Evolutionary conservation across 768 basidiomycete species (phyloP), one percentile per base, ranked within the genome.

Genomic region (Pleurotus tuoliensis): DNA sequence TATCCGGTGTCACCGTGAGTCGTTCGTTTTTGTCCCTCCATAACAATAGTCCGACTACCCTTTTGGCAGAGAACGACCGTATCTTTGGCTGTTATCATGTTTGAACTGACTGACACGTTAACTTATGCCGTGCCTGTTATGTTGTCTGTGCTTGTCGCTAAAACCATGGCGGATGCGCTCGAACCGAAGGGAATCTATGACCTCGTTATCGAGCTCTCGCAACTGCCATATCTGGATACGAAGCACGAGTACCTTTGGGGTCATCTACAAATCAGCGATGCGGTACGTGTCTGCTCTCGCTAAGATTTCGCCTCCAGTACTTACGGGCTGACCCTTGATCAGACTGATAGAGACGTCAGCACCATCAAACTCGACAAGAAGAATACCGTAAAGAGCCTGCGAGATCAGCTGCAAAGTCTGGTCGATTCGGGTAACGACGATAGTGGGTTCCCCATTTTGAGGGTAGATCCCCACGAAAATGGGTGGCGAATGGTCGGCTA

Each of bases 101-200:
- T 98, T 66, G 96, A 98, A 66, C 76, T 98, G 41, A 96, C 96
- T 3, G 90, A 92, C 61, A 93, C 93, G 1, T 74, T 99, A 61
- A 94, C 91, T 2, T 98, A 98, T 71, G 88, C 85, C 11, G 89
- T 92, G 5, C 93, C 93, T 13, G 84, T 94, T 57, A 94, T 94
- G 92, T 71, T 95, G 43, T 76, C 85, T 13, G 83, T 99, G 13
- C 81, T 98, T 18, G 88, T 94, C 15, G 92, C 92, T 20, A 96
- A 95, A 75, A 93, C 91, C 0, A 83, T 92, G 0, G 93, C 92
- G 6, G 93, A 95, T 67, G 85, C 86, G 1, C 69, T 97, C 56
- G 90, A 95, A 67, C 91, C 91, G 2, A 93, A 94, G 66, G 94
- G 94, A 7, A 98, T 99, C 55, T 99, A 98, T 66, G 97, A 99